Percentiles rank a stretch among this genome's conserved stretches.
These are phyloP conservation scores for Tetrapisispora iriomotensis DNA, from an alignment of 805 yeast species.

Conservation along the genomic window DNA sequence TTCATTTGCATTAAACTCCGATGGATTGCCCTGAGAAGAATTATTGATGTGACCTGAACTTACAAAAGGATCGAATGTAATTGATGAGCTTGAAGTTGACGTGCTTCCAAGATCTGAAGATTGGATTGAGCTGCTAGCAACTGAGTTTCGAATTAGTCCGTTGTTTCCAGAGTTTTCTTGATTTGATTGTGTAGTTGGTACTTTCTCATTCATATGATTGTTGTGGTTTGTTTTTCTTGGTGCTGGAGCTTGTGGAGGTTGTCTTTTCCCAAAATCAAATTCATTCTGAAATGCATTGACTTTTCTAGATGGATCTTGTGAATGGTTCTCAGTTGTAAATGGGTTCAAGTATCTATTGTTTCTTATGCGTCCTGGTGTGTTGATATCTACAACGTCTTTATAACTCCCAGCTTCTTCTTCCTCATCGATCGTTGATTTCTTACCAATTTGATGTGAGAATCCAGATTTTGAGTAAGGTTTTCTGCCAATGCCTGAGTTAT, in stretches of 20 bases:
- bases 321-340: not conserved
- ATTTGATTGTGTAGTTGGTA: constrained; percentile 5
- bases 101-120: constrained; percentile 9
- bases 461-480: not conserved
- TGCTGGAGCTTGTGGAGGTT: constrained; percentile 16
- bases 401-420: not conserved
- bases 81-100: constrained; percentile 12
- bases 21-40: not conserved
- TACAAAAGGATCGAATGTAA: constrained; percentile 5
- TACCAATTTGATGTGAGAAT: constrained; percentile 17
- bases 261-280: constrained; percentile 16
- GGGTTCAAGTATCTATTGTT: too few relatives aligned
- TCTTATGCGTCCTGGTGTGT: too few relatives aligned
- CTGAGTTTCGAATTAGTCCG: too few relatives aligned
- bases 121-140: constrained; percentile 8
- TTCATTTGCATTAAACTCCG: constrained; percentile 3
- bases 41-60: too few relatives aligned
- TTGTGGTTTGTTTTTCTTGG: constrained; percentile 11
- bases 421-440: constrained; percentile 3
- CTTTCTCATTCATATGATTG: not conserved
- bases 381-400: not conserved
- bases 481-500: not conserved
- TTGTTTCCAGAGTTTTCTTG: too few relatives aligned
- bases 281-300: constrained; percentile 21
- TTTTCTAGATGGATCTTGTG: not conserved